phyloP scores from a whole-genome alignment of 2,329 filamentous ascomycete species.

The Phialophora verrucosa region DNA sequence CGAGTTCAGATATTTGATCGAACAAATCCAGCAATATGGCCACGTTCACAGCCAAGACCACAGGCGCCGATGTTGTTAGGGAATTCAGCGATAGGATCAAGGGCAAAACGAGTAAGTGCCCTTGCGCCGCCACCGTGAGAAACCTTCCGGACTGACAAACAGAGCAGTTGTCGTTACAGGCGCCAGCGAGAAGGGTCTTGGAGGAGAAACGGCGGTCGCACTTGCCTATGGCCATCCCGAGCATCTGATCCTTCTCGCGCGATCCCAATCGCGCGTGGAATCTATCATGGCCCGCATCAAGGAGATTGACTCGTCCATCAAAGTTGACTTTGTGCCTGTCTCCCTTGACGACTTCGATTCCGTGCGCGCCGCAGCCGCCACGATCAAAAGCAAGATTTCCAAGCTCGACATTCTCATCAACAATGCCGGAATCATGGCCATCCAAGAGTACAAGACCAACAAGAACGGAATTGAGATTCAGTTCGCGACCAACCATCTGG shows the following conservation, averaged over 20 bases:
- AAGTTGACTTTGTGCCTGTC: constrained; percentile 35
- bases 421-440: constrained; percentile 45
- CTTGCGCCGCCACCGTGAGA: not conserved
- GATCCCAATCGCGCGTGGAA: constrained; percentile 40
- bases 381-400: constrained; percentile 36
- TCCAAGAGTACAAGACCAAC: constrained; percentile 37
- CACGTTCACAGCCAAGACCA: constrained; percentile 41
- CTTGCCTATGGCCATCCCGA: constrained; percentile 41
- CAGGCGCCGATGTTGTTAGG: constrained; percentile 43
- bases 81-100: constrained; percentile 42
- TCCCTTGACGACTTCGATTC: constrained; percentile 35
- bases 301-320: constrained; percentile 27
- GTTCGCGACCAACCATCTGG: constrained; percentile 46
- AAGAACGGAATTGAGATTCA: constrained; percentile 45
- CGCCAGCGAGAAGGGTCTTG: constrained; percentile 39
- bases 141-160: not conserved
- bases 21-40: constrained; percentile 32
- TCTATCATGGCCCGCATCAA: constrained; percentile 39
- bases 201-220: constrained; percentile 41
- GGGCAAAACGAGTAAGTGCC: constrained; percentile 42
- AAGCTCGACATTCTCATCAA: constrained; percentile 45
- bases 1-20: not conserved
- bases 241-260: constrained; percentile 42
- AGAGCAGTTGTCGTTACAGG: constrained; percentile 42
- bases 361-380: constrained; percentile 40